Percentiles rank a stretch among this genome's conserved stretches.
These are phyloP conservation scores for Neurospora crassa DNA, from an alignment of 2,329 filamentous ascomycete species.

Conservation along the genomic window DNA sequence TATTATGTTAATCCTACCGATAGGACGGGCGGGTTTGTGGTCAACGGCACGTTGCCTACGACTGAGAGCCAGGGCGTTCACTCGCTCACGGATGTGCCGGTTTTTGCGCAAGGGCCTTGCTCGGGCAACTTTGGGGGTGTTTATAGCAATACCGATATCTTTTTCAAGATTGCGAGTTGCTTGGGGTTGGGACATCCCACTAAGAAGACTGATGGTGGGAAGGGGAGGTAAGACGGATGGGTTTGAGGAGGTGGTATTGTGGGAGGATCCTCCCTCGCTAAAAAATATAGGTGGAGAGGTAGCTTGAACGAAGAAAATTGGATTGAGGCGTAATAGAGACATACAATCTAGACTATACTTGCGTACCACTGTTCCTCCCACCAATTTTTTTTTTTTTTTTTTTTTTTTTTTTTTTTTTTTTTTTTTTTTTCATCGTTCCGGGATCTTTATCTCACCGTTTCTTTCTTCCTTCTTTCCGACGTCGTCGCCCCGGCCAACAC, in stretches of 20 bases:
- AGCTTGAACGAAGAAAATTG: not conserved
- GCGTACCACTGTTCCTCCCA: no score
- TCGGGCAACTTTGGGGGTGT: constrained; percentile 66
- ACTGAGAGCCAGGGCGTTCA: constrained; percentile 60
- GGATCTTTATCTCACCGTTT: no score
- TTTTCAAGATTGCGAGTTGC: constrained; percentile 64
- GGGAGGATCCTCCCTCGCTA: not conserved
- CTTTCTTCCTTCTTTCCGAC: not conserved
- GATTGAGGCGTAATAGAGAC: not conserved
- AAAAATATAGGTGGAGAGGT: not conserved
- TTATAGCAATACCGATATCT: constrained; percentile 63
- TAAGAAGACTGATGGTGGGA: constrained; percentile 17
- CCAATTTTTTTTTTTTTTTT: no score
- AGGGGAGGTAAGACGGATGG: not conserved
- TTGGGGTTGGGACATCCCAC: constrained; percentile 41
- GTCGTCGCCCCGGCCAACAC: not conserved
- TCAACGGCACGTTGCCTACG: constrained; percentile 66
- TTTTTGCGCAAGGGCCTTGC: constrained; percentile 56
- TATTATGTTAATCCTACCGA: constrained; percentile 63
- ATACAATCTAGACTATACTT: not conserved
- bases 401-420: no score
- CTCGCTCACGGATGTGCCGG: constrained; percentile 67
- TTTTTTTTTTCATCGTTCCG: no score
- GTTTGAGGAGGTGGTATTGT: not conserved
- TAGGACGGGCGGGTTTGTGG: constrained; percentile 53